A percentile compares a stretch with the other conserved stretches of the same genome.
Conservation (phyloP, 139 green algal species). For the Ettlia oleoabundans region DNA sequence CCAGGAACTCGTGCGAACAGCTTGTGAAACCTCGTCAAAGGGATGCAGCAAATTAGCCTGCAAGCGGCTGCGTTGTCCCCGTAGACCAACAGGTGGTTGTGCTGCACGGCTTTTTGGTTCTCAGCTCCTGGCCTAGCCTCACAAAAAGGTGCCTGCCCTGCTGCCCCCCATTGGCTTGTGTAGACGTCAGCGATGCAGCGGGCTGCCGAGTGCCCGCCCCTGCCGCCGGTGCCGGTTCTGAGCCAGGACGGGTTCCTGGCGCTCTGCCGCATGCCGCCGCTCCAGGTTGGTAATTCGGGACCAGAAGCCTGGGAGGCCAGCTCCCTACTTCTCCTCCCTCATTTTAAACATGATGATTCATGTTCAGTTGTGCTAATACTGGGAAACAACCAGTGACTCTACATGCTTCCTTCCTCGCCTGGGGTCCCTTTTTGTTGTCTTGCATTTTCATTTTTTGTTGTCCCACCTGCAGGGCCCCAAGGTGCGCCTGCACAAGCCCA, state of each 20-base stretch:
- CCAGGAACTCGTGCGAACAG: background rate
- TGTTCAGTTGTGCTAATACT: too few relatives aligned
- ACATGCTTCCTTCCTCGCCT: background rate
- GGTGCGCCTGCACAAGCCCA: conserved; percentile 36
- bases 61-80: too few relatives aligned
- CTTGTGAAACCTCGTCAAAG: background rate
- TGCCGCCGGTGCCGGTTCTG: conserved; percentile 53
- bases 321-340: too few relatives aligned
- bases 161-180: too few relatives aligned
- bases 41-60: background rate
- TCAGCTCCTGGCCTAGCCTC: too few relatives aligned
- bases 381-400: too few relatives aligned
- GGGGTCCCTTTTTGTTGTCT: background rate
- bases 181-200: conserved; percentile 34
- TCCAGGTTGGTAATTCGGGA: too few relatives aligned
- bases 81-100: too few relatives aligned
- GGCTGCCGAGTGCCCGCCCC: background rate
- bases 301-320: too few relatives aligned
- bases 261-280: conserved; percentile 65
- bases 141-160: too few relatives aligned
- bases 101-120: too few relatives aligned
- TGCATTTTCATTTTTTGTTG: background rate
- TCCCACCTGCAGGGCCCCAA: conserved; percentile 37
- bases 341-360: too few relatives aligned
- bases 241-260: conserved; percentile 56